Percentiles rank a stretch among this genome's conserved stretches.
Conservation (phyloP, 805 yeast genomes). For the Lipomyces kockii region DNA sequence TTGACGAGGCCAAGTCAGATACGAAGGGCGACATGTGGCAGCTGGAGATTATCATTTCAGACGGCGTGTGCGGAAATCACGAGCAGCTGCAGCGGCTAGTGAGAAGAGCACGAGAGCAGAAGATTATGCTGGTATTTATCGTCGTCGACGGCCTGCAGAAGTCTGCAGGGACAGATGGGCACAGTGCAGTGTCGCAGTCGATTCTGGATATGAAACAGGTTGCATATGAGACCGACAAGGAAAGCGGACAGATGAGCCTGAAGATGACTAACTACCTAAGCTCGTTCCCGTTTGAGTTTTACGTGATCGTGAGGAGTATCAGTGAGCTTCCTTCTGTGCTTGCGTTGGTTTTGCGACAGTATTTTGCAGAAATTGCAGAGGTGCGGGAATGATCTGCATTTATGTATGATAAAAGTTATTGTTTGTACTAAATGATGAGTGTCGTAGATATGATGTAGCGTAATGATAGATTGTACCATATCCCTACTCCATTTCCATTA, state of each 20-base stretch:
- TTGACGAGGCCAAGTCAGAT: constrained; percentile 60
- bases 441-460: no score
- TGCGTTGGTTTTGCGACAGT: constrained; percentile 86
- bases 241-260: constrained; percentile 69
- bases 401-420: no score
- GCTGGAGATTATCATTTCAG: constrained; percentile 87
- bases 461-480: no score
- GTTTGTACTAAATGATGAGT: not conserved
- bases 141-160: constrained; percentile 84
- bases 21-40: constrained; percentile 78
- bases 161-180: not conserved
- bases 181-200: constrained; percentile 59
- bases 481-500: no score
- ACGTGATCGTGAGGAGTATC: constrained; percentile 89
- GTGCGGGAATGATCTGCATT: constrained; percentile 1
- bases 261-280: constrained; percentile 85
- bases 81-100: constrained; percentile 79
- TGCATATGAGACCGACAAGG: constrained; percentile 57
- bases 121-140: constrained; percentile 93
- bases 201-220: constrained; percentile 96
- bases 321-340: constrained; percentile 90
- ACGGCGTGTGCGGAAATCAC: constrained; percentile 97
- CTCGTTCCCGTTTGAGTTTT: constrained; percentile 94
- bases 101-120: constrained; percentile 87
- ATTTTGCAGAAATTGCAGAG: constrained; percentile 72